Conservation (phyloP, 495 filamentous ascomycete species). For the Penicillium egyptiacum region DNA sequence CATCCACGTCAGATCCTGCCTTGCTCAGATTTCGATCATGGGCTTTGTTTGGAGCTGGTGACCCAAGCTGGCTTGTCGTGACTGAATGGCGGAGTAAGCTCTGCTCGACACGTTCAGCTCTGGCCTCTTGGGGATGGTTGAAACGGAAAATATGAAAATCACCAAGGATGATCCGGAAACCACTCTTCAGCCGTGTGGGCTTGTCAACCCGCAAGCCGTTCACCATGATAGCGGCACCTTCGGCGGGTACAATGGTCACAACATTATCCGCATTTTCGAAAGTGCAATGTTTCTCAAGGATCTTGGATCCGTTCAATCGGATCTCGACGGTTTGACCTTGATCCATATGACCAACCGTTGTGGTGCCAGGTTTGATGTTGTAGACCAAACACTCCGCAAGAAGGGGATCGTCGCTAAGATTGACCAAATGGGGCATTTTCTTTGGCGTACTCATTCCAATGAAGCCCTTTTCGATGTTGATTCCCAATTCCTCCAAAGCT, state of each 20-base stretch:
- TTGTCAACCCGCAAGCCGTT: constrained; percentile 87
- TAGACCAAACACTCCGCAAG: constrained; percentile 97
- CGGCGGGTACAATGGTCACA: constrained; percentile 84
- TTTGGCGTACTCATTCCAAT: constrained; percentile 94
- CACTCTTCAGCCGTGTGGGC: constrained; percentile 81
- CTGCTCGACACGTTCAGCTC: constrained; percentile 86
- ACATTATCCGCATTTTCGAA: constrained; percentile 91
- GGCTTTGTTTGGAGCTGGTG: constrained; percentile 64
- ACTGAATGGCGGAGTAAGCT: constrained; percentile 87
- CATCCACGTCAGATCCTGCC: constrained; percentile 67
- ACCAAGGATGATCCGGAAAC: constrained; percentile 91
- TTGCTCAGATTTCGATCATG: constrained; percentile 80
- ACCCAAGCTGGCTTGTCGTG: constrained; percentile 75
- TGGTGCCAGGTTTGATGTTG: constrained; percentile 93
- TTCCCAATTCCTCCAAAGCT: constrained; percentile 93
- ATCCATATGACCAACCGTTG: constrained; percentile 88
- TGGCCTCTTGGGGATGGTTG: constrained; percentile 95
- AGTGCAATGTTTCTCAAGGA: constrained; percentile 85
- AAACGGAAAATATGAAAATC: constrained; percentile 99
- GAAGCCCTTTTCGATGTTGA: constrained; percentile 98
- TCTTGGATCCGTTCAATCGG: constrained; percentile 88
- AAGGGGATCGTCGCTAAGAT: constrained; percentile 92
- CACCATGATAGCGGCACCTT: constrained; percentile 94
- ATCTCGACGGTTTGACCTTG: constrained; percentile 81
- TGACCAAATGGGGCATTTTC: constrained; percentile 98